phyloP scores from a whole-genome alignment of 352 stramenopile species.

The Globisporangium middletonii region DNA sequence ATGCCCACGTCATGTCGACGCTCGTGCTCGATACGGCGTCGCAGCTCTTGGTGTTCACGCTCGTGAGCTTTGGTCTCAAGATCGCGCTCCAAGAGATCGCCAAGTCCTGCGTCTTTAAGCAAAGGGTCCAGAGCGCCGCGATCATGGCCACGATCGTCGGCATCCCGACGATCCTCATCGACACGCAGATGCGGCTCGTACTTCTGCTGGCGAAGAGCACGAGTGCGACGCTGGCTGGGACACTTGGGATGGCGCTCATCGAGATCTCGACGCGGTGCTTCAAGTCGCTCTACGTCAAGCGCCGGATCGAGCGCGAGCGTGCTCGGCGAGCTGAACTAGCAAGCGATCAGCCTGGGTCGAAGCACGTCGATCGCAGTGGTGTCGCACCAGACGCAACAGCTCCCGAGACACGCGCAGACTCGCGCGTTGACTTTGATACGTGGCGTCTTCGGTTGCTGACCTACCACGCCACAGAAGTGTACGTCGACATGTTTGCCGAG shows the following conservation, averaged over 20 bases:
- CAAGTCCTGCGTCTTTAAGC: conserved; percentile 3
- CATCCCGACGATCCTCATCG: conserved; percentile 29
- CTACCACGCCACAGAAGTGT: conserved; percentile 22
- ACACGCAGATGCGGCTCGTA: conserved; percentile 33
- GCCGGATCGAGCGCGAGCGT: not conserved
- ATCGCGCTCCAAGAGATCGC: conserved; percentile 15
- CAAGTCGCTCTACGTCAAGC: not conserved
- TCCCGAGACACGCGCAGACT: too few species aligned
- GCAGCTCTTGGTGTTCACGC: conserved; percentile 7
- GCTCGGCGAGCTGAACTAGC: not conserved
- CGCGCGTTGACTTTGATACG: conserved; percentile 3
- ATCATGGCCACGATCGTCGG: conserved; percentile 21
- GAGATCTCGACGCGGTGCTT: too few species aligned
- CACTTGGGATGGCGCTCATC: conserved; percentile 10
- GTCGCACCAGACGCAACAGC: too few species aligned
- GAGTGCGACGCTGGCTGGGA: conserved; percentile 14
- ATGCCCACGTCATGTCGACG: conserved; percentile 1
- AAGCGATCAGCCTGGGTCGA: too few species aligned
- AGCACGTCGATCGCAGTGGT: too few species aligned
- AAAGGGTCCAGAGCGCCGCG: conserved; percentile 9
- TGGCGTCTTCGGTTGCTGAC: conserved; percentile 17
- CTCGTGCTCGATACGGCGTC: conserved; percentile 1
- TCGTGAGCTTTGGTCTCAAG: conserved; percentile 12
- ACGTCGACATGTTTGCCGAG: conserved; percentile 39
- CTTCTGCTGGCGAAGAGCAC: conserved; percentile 21